Evolutionary conservation across 2,329 filamentous ascomycete genomes (phyloP).

Genomic region (Daldinia eschscholtzii): DNA sequence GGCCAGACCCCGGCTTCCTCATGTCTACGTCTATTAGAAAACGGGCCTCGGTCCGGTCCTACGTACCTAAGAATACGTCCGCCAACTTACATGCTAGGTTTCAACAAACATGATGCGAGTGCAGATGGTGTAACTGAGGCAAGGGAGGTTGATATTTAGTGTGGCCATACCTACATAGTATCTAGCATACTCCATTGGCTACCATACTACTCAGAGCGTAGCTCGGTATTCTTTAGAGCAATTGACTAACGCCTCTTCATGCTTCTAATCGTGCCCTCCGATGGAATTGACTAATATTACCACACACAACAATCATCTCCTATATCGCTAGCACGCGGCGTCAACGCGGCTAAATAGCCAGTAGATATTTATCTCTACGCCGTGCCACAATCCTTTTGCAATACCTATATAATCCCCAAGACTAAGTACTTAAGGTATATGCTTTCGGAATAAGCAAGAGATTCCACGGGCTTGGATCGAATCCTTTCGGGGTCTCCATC

Average conservation of each 20-base stretch:
- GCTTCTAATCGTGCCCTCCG: not conserved
- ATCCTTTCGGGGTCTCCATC: not conserved
- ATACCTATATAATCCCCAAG: not conserved
- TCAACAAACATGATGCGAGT: not conserved
- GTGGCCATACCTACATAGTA: not conserved
- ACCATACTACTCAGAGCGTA: not conserved
- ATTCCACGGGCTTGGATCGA: slow-evolving; percentile 1
- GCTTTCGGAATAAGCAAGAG: not conserved
- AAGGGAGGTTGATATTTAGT: not conserved
- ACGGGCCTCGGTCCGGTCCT: not conserved
- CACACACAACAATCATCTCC: not conserved
- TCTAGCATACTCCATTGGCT: not conserved
- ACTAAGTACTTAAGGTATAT: not conserved
- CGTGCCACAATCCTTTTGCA: not conserved
- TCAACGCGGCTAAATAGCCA: not conserved
- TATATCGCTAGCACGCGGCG: not conserved
- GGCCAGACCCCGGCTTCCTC: not conserved
- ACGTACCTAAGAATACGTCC: not conserved
- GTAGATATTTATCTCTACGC: not conserved
- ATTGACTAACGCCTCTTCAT: not conserved
- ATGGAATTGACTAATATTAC: not conserved
- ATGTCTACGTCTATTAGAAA: not conserved
- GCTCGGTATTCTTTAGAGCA: slow-evolving; percentile 3
- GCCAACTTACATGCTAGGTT: not conserved
- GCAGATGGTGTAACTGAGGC: not conserved